These are phyloP conservation scores for Epichloe gansuensis DNA, from an alignment of 2,329 filamentous ascomycete species.

Conservation along the genomic window DNA sequence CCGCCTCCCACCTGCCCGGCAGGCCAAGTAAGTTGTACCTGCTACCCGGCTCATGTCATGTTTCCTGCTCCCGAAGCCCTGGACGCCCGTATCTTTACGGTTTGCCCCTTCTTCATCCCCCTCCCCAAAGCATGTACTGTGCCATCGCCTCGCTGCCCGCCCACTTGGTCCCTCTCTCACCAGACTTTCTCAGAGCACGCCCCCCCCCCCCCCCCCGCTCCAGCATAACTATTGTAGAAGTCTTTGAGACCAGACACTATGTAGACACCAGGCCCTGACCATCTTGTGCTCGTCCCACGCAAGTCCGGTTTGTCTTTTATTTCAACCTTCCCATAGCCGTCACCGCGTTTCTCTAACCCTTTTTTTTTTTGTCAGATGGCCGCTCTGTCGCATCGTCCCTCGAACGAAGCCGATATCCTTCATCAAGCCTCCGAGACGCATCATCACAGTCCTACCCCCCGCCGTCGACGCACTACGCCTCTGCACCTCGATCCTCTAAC, in stretches of 20 bases:
- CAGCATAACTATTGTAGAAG: neutral
- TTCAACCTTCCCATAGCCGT: slow-evolving; percentile 22
- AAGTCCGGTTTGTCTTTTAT: slow-evolving; percentile 15
- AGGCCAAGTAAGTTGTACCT: neutral
- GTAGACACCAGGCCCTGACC: slow-evolving; percentile 7
- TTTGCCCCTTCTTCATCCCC: neutral
- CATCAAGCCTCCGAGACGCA: slow-evolving; percentile 2
- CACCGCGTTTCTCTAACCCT: slow-evolving; percentile 16
- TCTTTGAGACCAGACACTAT: slow-evolving; percentile 2
- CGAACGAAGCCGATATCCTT: slow-evolving; percentile 14
- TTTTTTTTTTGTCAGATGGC: slow-evolving; percentile 31
- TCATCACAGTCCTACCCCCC: slow-evolving; percentile 1
- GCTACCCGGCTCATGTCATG: neutral
- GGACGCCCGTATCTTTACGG: neutral
- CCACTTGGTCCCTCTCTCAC: slow-evolving; percentile 1
- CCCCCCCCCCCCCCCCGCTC: neutral
- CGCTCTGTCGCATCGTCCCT: slow-evolving; percentile 25
- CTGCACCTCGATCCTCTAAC: slow-evolving; percentile 18
- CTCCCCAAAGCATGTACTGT: neutral
- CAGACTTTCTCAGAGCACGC: neutral
- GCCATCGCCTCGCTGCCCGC: slow-evolving; percentile 4
- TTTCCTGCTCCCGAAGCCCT: neutral
- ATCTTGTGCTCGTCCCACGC: slow-evolving; percentile 11
- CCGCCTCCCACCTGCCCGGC: neutral
- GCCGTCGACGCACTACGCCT: slow-evolving; percentile 6